Evolutionary conservation across 495 filamentous ascomycete species (phyloP), one percentile per base, ranked within the genome.

Genomic region (Aspergillus sparsus): DNA sequence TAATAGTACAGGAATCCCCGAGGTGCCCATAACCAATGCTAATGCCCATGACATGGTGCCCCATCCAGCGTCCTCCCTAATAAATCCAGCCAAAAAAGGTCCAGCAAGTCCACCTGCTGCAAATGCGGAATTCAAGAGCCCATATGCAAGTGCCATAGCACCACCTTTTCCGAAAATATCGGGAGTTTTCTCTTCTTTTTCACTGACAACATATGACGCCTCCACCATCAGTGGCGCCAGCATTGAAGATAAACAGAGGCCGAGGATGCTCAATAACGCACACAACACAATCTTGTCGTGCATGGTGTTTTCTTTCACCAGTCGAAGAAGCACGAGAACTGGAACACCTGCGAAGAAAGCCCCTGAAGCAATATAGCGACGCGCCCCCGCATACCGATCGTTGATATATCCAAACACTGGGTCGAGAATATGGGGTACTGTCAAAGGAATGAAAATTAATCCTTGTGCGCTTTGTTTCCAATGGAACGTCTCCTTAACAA

Each of bases 391-490:
- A 71, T 77, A 76, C 89, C 86, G 39, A 76, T 79, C 49, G 88
- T 88, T 46, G 77, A 83, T 7, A 81, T 85, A 68, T 3, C 91
- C 90, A 16, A 86, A 73, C 3, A 89, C 32, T 0, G 91, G 89
- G 0, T 84, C 83, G 9, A 83, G 31, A 60, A 93, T 80, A 6
- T 83, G 80, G 0, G 89, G 90, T 5, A 90, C 62, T 52, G 88
- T 84, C 13, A 91, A 27, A 3, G 88, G 79, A 0, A 93, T 77
- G 71, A 93, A 93, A 31, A 91, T 77, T 0, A 94, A 75, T 4
- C 89, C 91, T n/a, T 88, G 88, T 8, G 83, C 88, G 0, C 80
- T 84, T 8, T 90, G 84, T 39, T 80, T 73, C 87, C 88, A 94
- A 57, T 73, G 62, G 58, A 93, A 93, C 0, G 78, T 84, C 0